Conservation (phyloP, 306 rosid genomes). For the Glycine latifolia region DNA sequence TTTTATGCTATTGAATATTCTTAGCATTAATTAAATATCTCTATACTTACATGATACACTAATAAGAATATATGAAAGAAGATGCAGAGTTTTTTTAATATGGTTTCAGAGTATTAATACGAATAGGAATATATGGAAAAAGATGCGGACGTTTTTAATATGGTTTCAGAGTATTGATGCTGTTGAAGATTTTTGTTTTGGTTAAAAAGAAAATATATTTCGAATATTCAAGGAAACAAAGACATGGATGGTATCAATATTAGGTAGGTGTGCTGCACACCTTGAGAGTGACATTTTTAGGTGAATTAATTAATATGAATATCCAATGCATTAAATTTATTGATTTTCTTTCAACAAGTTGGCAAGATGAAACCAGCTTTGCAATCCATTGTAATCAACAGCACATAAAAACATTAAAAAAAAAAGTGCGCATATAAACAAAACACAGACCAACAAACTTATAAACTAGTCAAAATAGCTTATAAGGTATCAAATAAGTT, state of each 20-base stretch:
- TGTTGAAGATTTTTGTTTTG: background rate
- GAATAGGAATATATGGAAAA: background rate
- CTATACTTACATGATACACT: background rate
- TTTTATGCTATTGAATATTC: background rate
- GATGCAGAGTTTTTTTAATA: background rate
- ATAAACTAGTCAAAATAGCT: too few species aligned
- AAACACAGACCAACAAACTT: too few species aligned
- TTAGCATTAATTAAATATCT: background rate
- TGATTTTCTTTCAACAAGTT: background rate
- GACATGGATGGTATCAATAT: background rate
- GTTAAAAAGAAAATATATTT: background rate
- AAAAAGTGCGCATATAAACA: too few species aligned
- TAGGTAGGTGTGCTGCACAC: background rate
- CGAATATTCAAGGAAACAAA: background rate
- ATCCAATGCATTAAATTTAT: conserved; percentile 5
- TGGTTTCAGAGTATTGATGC: background rate
- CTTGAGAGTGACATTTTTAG: conserved; percentile 9
- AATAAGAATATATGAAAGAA: background rate
- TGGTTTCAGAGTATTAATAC: background rate
- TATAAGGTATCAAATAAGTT: too few species aligned
- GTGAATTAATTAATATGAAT: background rate
- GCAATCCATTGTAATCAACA: too few species aligned
- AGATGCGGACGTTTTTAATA: background rate
- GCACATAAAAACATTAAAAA: too few species aligned
- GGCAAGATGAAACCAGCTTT: background rate